Percentiles rank a stretch among this genome's conserved stretches.
These are phyloP conservation scores for Saturnispora gosingensis DNA, from an alignment of 805 yeast genomes.

Conservation along the genomic window DNA sequence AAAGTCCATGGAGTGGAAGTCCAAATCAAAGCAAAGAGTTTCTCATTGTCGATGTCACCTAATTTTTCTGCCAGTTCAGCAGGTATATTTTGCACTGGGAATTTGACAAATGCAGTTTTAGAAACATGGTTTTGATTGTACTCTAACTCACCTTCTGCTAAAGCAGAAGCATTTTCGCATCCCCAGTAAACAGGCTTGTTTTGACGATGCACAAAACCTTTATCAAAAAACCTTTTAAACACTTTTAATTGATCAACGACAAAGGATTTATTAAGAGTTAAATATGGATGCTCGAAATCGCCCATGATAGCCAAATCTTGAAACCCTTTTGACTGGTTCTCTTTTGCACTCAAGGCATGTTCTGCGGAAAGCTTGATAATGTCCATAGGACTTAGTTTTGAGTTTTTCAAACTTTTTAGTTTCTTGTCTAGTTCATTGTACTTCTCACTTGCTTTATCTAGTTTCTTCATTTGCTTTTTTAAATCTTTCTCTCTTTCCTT, in stretches of 20 bases:
- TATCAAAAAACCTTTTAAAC: conserved; percentile 54
- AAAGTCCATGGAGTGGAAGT: conserved; percentile 99
- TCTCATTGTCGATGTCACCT: conserved; percentile 10
- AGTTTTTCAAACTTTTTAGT: conserved; percentile 11
- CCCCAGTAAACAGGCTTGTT: conserved; percentile 98
- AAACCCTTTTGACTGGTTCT: conserved; percentile 55
- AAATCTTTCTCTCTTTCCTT: conserved; percentile 23
- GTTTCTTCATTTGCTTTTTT: conserved; percentile 20
- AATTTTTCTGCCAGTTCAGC: conserved; percentile 12
- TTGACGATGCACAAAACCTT: conserved; percentile 69
- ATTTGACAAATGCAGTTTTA: conserved; percentile 58
- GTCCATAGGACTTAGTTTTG: conserved; percentile 35
- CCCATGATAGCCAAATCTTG: conserved; percentile 71
- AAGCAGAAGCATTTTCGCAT: conserved; percentile 83
- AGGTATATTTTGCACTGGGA: conserved; percentile 36
- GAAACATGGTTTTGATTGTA: conserved; percentile 67
- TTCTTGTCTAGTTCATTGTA: conserved; percentile 7
- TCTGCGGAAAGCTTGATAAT: conserved; percentile 56
- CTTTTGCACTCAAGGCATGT: conserved; percentile 63
- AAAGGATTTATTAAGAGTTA: conserved; percentile 61
- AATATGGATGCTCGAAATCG: conserved; percentile 65
- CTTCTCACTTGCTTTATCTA: conserved; percentile 10
- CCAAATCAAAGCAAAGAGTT: conserved; percentile 57
- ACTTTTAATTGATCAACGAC: conserved; percentile 68
- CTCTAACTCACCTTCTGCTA: conserved; percentile 95